phyloP scores from a whole-genome alignment of 805 yeast genomes.

The Yarrowia sp. region DNA sequence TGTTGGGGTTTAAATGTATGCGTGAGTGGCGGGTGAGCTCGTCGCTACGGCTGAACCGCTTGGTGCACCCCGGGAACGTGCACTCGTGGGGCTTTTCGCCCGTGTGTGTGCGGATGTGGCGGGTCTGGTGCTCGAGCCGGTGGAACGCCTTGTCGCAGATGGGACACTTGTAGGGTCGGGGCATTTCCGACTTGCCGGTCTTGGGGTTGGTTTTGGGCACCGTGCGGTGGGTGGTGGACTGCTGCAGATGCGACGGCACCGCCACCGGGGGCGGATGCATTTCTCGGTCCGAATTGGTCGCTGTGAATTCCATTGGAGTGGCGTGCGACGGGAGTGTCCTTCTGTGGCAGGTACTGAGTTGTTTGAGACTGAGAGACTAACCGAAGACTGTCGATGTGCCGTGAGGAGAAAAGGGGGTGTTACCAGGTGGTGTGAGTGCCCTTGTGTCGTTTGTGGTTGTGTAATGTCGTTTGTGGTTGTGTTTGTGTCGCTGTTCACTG shows the following conservation, averaged over 20 bases:
- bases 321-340: neutral
- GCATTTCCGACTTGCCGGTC: slow-evolving; percentile 37
- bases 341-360: no score
- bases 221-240: slow-evolving; percentile 35
- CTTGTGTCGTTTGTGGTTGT: neutral
- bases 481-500: neutral
- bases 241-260: slow-evolving; percentile 39
- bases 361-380: no score
- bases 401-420: no score
- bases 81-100: slow-evolving; percentile 93
- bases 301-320: slow-evolving; percentile 36
- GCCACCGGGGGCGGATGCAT: slow-evolving; percentile 38
- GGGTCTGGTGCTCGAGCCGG: slow-evolving; percentile 86
- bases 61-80: slow-evolving; percentile 81
- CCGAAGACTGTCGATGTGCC: no score
- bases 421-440: no score
- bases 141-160: slow-evolving; percentile 86
- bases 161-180: slow-evolving; percentile 82
- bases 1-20: slow-evolving; percentile 63
- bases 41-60: slow-evolving; percentile 80
- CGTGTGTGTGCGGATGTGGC: slow-evolving; percentile 91
- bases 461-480: neutral
- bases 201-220: slow-evolving; percentile 40
- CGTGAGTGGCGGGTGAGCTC: slow-evolving; percentile 86
- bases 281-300: slow-evolving; percentile 30